Evolutionary conservation across 495 filamentous ascomycete genomes (phyloP).

Genomic region (Sphaerosporella brunnea): DNA sequence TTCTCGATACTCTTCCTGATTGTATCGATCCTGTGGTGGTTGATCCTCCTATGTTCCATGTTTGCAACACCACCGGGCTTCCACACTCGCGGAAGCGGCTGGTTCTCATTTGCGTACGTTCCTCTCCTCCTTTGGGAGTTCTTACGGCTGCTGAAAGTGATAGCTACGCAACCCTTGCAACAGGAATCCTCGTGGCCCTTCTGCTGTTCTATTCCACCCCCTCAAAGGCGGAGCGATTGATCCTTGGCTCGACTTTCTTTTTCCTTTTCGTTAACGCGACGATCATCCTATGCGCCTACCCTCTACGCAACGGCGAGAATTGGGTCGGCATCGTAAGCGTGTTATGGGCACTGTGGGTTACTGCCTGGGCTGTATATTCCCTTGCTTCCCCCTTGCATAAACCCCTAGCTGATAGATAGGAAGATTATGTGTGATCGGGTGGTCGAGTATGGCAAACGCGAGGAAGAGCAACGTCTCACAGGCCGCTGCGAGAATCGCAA

Average conservation of each 20-base stretch:
- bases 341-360: slow-evolving; percentile 52
- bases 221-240: slow-evolving; percentile 54
- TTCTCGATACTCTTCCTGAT: slow-evolving; percentile 53
- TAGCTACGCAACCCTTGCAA: slow-evolving; percentile 49
- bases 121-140: no score
- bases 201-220: slow-evolving; percentile 76
- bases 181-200: slow-evolving; percentile 53
- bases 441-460: slow-evolving; percentile 74
- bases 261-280: slow-evolving; percentile 65
- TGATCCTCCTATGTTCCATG: slow-evolving; percentile 60
- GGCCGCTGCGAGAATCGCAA: slow-evolving; percentile 75
- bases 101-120: slow-evolving; percentile 52
- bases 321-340: slow-evolving; percentile 78
- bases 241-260: slow-evolving; percentile 44
- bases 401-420: background rate
- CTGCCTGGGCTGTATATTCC: slow-evolving; percentile 40
- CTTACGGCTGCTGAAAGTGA: no score
- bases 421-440: slow-evolving; percentile 36
- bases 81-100: slow-evolving; percentile 72
- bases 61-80: slow-evolving; percentile 80
- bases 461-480: slow-evolving; percentile 84
- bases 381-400: no score
- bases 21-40: slow-evolving; percentile 79
- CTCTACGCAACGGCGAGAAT: slow-evolving; percentile 63
- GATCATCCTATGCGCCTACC: slow-evolving; percentile 54